These are phyloP conservation scores for Candida schatavii DNA, from an alignment of 805 yeast species.

Conservation along the genomic window DNA sequence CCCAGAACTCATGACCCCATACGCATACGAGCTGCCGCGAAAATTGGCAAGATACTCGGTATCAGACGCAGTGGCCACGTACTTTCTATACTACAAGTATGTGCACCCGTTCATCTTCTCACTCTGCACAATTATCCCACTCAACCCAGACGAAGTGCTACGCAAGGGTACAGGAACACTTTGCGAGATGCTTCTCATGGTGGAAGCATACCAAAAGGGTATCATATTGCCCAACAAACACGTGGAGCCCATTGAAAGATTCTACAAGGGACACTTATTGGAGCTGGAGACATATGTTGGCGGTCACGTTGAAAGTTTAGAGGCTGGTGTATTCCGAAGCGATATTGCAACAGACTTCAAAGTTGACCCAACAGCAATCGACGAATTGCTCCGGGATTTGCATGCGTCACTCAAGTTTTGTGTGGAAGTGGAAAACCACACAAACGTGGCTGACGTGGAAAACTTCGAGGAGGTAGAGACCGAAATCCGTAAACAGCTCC, in stretches of 20 bases:
- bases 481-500: constrained; percentile 51
- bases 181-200: constrained; percentile 97
- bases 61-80: constrained; percentile 99
- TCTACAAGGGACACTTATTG: constrained; percentile 88
- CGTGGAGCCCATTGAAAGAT: constrained; percentile 89
- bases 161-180: constrained; percentile 98
- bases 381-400: constrained; percentile 70
- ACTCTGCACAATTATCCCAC: constrained; percentile 89
- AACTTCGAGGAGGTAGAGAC: constrained; percentile 75
- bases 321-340: constrained; percentile 95
- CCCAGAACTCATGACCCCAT: constrained; percentile 97
- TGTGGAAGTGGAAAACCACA: constrained; percentile 75
- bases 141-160: constrained; percentile 93
- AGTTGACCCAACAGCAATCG: constrained; percentile 78
- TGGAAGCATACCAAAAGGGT: constrained; percentile 78
- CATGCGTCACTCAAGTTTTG: constrained; percentile 78
- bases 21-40: constrained; percentile 93
- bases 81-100: constrained; percentile 91
- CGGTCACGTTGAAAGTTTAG: constrained; percentile 96
- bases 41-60: constrained; percentile 93
- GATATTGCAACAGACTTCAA: constrained; percentile 76
- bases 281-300: constrained; percentile 98
- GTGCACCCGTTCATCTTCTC: constrained; percentile 97
- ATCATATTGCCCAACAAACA: constrained; percentile 92
- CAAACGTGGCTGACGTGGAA: constrained; percentile 69